These are phyloP conservation scores for Juglanconis oblonga DNA, from an alignment of 2,329 filamentous ascomycete species.

Conservation along the genomic window DNA sequence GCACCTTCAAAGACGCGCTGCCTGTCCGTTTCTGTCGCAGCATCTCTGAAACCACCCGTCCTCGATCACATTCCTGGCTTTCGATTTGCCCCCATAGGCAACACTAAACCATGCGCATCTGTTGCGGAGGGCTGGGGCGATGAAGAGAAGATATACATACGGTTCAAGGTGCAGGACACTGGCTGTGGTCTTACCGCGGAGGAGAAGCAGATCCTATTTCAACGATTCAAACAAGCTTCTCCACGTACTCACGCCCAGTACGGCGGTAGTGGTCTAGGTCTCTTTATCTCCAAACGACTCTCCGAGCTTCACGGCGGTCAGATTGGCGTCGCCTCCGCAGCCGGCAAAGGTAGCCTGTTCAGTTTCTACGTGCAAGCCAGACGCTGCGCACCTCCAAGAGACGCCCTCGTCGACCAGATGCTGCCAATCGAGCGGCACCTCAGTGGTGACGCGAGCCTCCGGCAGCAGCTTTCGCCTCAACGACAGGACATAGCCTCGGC, in stretches of 20 bases:
- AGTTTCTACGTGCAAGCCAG: slow-evolving; percentile 60
- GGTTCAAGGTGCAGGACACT: slow-evolving; percentile 61
- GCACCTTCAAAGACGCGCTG: slow-evolving; percentile 25
- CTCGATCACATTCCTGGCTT: slow-evolving; percentile 23
- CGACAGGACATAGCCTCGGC: slow-evolving; percentile 24
- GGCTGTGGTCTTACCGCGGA: slow-evolving; percentile 60
- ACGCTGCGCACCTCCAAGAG: slow-evolving; percentile 32
- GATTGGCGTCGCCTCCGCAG: slow-evolving; percentile 58
- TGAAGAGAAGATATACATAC: slow-evolving; percentile 33
- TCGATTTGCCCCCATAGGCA: slow-evolving; percentile 27
- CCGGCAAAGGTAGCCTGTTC: slow-evolving; percentile 59
- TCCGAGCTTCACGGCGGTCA: slow-evolving; percentile 64
- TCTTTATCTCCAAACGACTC: slow-evolving; percentile 63
- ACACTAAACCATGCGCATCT: slow-evolving; percentile 21
- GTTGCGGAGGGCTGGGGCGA: slow-evolving; percentile 29
- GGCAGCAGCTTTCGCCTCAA: slow-evolving; percentile 21
- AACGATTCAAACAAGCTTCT: slow-evolving; percentile 63
- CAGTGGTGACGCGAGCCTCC: slow-evolving; percentile 16
- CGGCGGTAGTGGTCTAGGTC: slow-evolving; percentile 59
- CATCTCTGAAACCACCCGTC: slow-evolving; percentile 38
- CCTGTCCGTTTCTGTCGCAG: slow-evolving; percentile 50
- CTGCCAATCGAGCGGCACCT: slow-evolving; percentile 21
- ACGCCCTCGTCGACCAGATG: slow-evolving; percentile 1
- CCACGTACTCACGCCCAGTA: slow-evolving; percentile 53
- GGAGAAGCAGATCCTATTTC: slow-evolving; percentile 64